Evolutionary conservation across 1,284 basidiomycete species (phyloP), one percentile per base, ranked within the genome.

Genomic region (Cryptococcus sp.): DNA sequence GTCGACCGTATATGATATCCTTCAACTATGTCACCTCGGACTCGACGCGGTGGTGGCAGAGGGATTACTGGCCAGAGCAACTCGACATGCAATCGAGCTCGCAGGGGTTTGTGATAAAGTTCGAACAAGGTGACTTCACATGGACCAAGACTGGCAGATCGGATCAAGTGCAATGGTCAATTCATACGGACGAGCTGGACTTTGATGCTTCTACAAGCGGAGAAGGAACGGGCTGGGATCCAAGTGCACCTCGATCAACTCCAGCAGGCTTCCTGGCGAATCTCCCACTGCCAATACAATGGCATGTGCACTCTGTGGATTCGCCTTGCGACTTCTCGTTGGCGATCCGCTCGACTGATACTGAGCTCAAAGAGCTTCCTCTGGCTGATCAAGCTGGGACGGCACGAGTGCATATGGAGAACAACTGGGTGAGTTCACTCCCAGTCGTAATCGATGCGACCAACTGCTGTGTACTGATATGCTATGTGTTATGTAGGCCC

Each of bases 251-350:
- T 6, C 15, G 8, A 17, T 69, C 68, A 2, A 69, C 66, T 2
- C 68, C 68, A 5, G 68, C 66, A 3, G 68, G 68, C 1, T 13
- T 64, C 19, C 27, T 69, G 11, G 62, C 66, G 16, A 20, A 52
- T 13, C 47, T 64, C 13, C 68, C 68, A 3, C 47, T 67, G 8
- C 68, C 68, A 8, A 69, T 69, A 17, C 68, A 69, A 55, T 69
- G 68, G 68, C 66, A 69, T 54, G 63, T 69, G 16, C 68, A 69
- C 43, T 60, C 68, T 5, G 47, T 67, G 19, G 58, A 63, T 19
- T 58, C 68, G 10, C 39, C 51, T 10, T 57, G 55, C 40, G 22
- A 50, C 3, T 67, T 61, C 50, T 48, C 55, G 6, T 54, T 67
- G 13, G 7, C 30, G 5, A 35, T 35, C 7, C 7, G 30, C 8